phyloP scores from a whole-genome alignment of 352 stramenopile genomes.

The Phytophthora macrochlamydospora region DNA sequence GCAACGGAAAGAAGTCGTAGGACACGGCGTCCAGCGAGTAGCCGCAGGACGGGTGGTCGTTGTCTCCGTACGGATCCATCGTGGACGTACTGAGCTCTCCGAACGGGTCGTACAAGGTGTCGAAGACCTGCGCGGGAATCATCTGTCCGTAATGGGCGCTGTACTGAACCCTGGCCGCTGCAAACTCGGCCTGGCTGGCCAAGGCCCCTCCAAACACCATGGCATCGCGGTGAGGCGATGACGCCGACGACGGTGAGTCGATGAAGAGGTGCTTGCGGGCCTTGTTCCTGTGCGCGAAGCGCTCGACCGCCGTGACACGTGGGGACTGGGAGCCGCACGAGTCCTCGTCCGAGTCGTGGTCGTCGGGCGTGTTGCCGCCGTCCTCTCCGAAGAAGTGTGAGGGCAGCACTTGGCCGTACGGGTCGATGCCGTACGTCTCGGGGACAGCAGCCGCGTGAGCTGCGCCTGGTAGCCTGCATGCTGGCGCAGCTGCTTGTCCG shows the following conservation, averaged over 20 bases:
- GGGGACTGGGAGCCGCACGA: slow-evolving; percentile 47
- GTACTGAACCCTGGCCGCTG: slow-evolving; percentile 11
- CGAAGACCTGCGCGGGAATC: slow-evolving; percentile 33
- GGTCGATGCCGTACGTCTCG: slow-evolving; percentile 84
- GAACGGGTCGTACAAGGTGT: slow-evolving; percentile 51
- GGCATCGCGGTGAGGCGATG: slow-evolving; percentile 36
- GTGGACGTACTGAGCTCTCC: slow-evolving; percentile 38
- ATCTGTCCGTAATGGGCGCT: slow-evolving; percentile 27
- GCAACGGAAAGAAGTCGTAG: slow-evolving; percentile 58
- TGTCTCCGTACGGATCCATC: slow-evolving; percentile 56
- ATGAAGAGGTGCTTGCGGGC: slow-evolving; percentile 50
- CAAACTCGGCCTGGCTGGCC: not conserved
- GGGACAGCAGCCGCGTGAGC: slow-evolving; percentile 80
- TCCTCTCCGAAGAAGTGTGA: slow-evolving; percentile 42
- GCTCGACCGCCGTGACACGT: slow-evolving; percentile 22
- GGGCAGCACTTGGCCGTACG: slow-evolving; percentile 51
- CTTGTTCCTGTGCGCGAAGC: slow-evolving; percentile 41
- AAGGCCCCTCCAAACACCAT: slow-evolving; percentile 43
- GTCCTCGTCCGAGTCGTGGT: slow-evolving; percentile 67
- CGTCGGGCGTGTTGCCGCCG: slow-evolving; percentile 36
- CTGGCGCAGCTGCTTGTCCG: slow-evolving; percentile 80
- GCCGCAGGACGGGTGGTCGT: slow-evolving; percentile 51
- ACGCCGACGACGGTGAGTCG: slow-evolving; percentile 48
- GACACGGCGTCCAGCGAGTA: slow-evolving; percentile 57
- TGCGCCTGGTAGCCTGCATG: slow-evolving; percentile 70